Evolutionary conservation across 2,329 filamentous ascomycete species (phyloP), one percentile per base, ranked within the genome.

Genomic region (Chaetomiaceae sp.): DNA sequence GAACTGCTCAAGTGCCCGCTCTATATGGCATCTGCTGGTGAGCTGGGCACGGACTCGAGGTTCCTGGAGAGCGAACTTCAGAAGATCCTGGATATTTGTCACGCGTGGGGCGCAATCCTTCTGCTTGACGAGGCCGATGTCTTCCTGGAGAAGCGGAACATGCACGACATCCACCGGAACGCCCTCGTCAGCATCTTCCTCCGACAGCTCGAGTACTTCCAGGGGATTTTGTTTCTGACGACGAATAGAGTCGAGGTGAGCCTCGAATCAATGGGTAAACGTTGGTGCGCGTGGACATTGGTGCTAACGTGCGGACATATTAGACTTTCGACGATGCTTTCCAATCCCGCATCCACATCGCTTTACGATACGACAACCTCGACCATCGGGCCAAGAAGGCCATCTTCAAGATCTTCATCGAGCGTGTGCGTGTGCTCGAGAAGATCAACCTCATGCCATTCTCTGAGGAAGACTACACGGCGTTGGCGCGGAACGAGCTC

Each of bases 271-370:
- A 27, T 8, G 9, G 6, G 25, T 5, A 27, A 23, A n/a, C 11
- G 10, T 2, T 7, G 16, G n/a, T n/a, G n/a, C n/a, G n/a, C n/a
- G n/a, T n/a, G n/a, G n/a, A n/a, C n/a, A n/a, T n/a, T n/a, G n/a
- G n/a, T n/a, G n/a, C 3, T 14, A 4, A 10, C 11, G 33, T 32
- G 29, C 51, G 49, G 30, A 48, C 34, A 8, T 5, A 21, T 8
- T 52, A 85, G 73, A 91, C 88, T 0, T 95, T 96, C 63, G 90
- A 96, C 62, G 89, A 94, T 57, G 90, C 90, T 0, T 95, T 95
- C 75, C 87, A 94, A 66, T 89, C 84, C 9, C 82, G 90, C 21
- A 95, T 95, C 57, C 89, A 95, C 67, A 85, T 95, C 62, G 88
- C 89, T 0, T 75, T 96, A 8, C 79, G 87, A 25, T 96, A 95